Evolutionary conservation across 2,329 filamentous ascomycete genomes (phyloP).

Genomic region (Alternaria infectoria): DNA sequence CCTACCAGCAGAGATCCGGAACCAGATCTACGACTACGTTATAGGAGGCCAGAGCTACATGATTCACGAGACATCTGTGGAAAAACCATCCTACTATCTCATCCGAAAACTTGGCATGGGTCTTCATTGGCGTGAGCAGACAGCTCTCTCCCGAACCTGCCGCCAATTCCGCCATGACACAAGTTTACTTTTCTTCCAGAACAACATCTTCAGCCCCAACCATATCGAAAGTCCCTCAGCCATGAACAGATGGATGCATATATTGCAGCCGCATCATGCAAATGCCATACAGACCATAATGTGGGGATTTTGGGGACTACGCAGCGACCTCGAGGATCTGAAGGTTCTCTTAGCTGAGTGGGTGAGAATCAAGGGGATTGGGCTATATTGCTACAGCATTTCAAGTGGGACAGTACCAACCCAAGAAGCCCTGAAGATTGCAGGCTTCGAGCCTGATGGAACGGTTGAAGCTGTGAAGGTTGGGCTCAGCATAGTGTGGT

Average conservation of each 20-base stretch:
- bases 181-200: background rate
- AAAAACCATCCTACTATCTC: background rate
- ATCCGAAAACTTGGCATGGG: too few relatives aligned
- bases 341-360: background rate
- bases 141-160: background rate
- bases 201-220: background rate
- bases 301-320: background rate
- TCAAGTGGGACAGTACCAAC: background rate
- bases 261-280: background rate
- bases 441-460: background rate
- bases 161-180: background rate
- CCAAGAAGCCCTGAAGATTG: background rate
- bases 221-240: background rate
- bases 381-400: background rate
- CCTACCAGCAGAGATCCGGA: constrained; percentile 21
- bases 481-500: too few relatives aligned
- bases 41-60: constrained; percentile 1
- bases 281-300: background rate
- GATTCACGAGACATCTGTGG: too few relatives aligned
- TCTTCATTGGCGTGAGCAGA: background rate
- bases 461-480: too few relatives aligned
- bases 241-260: background rate
- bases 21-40: constrained; percentile 22
- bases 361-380: background rate
- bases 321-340: too few relatives aligned